Evolutionary conservation across 1,284 basidiomycete species (phyloP).

Genomic region (Puccinia triticina): DNA sequence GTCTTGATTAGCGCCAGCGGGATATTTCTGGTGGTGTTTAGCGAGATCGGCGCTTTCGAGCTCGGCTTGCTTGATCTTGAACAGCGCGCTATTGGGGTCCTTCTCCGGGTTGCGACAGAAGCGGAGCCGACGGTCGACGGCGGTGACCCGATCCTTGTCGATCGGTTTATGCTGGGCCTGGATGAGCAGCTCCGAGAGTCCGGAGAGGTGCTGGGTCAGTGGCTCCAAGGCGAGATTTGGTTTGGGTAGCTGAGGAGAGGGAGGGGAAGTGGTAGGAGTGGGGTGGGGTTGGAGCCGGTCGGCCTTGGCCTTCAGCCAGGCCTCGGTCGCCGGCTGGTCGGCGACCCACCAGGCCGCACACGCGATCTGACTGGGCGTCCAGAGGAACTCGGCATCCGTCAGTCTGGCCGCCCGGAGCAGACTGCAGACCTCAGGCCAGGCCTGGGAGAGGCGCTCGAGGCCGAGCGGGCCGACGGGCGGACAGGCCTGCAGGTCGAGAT

Average conservation of each 20-base stretch:
- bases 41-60: slow-evolving; percentile 1
- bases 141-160: slow-evolving; percentile 78
- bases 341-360: slow-evolving; percentile 77
- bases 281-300: neutral
- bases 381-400: slow-evolving; percentile 89
- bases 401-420: slow-evolving; percentile 74
- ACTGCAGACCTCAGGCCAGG: slow-evolving; percentile 64
- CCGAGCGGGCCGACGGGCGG: neutral
- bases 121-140: slow-evolving; percentile 79
- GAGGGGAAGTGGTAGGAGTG: neutral
- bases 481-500: slow-evolving; percentile 83
- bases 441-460: slow-evolving; percentile 2
- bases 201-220: slow-evolving; percentile 64
- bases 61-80: slow-evolving; percentile 40
- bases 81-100: slow-evolving; percentile 77
- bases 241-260: neutral
- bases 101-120: slow-evolving; percentile 92
- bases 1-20: slow-evolving; percentile 14
- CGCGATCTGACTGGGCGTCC: slow-evolving; percentile 89
- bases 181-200: slow-evolving; percentile 68
- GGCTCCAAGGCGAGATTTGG: slow-evolving; percentile 7
- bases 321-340: slow-evolving; percentile 67
- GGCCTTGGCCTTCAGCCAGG: slow-evolving; percentile 65
- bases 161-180: slow-evolving; percentile 67
- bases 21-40: slow-evolving; percentile 42